Conservation (phyloP, 1,284 basidiomycete species). For the Cutaneotrichosporon spelunceum region DNA sequence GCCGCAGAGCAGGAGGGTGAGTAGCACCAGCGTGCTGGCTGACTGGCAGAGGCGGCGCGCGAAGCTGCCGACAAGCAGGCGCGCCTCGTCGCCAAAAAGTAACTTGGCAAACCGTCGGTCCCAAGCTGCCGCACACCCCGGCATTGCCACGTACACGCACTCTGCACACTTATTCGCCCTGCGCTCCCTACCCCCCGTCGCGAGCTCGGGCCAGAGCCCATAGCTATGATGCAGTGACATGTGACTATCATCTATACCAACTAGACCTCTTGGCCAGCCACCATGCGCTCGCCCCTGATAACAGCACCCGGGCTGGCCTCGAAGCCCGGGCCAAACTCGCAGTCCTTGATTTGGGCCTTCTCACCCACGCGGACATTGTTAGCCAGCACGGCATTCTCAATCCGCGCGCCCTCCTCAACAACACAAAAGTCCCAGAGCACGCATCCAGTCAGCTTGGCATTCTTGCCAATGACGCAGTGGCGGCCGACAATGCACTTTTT, state of each 20-base stretch:
- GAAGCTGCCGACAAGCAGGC: conserved; percentile 49
- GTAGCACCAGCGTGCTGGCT: conserved; percentile 16
- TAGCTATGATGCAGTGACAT: background rate
- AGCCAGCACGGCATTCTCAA: conserved; percentile 85
- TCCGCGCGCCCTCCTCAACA: conserved; percentile 66
- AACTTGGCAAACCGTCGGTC: no score
- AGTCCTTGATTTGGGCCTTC: conserved; percentile 71
- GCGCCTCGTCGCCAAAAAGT: conserved; percentile 8
- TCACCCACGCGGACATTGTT: conserved; percentile 74
- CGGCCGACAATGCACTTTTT: conserved; percentile 85
- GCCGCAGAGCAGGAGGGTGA: conserved; percentile 73
- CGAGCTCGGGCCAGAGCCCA: background rate
- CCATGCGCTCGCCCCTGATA: conserved; percentile 64
- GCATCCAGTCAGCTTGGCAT: conserved; percentile 79
- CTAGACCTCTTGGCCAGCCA: conserved; percentile 45
- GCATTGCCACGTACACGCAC: no score
- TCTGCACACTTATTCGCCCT: no score
- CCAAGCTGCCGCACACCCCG: no score
- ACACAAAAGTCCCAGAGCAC: conserved; percentile 86
- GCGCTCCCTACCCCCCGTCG: no score
- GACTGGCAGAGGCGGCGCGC: conserved; percentile 40
- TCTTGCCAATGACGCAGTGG: conserved; percentile 83
- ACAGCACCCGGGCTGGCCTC: conserved; percentile 65
- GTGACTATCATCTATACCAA: background rate
- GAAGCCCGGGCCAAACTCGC: conserved; percentile 83